Evolutionary conservation across 2,329 filamentous ascomycete species (phyloP).

Genomic region (Diaporthe vaccinii): DNA sequence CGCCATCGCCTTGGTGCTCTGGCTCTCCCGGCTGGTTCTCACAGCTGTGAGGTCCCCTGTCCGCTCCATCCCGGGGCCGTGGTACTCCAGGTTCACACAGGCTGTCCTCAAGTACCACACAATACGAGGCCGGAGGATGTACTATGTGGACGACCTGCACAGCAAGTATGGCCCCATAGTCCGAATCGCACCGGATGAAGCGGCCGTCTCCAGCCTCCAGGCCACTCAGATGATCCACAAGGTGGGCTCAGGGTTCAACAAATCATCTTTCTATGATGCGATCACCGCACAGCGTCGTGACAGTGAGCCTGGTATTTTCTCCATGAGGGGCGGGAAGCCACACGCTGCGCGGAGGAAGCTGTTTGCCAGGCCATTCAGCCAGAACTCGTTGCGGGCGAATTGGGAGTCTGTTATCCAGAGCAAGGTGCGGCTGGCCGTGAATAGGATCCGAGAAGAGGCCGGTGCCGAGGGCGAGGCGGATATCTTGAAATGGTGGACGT

Average conservation of each 20-base stretch:
- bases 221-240: slow-evolving; percentile 35
- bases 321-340: slow-evolving; percentile 27
- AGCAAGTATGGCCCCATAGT: slow-evolving; percentile 36
- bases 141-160: slow-evolving; percentile 39
- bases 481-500: slow-evolving; percentile 59
- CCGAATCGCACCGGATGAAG: slow-evolving; percentile 36
- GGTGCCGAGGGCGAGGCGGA: slow-evolving; percentile 49
- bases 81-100: slow-evolving; percentile 37
- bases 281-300: slow-evolving; percentile 13
- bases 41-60: slow-evolving; percentile 40
- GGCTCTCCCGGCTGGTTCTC: slow-evolving; percentile 3
- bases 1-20: slow-evolving; percentile 5
- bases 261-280: slow-evolving; percentile 32
- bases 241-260: slow-evolving; percentile 36
- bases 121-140: slow-evolving; percentile 26
- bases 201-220: slow-evolving; percentile 18
- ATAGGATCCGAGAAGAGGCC: slow-evolving; percentile 33
- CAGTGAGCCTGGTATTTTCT: slow-evolving; percentile 24
- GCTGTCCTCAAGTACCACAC: slow-evolving; percentile 33
- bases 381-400: slow-evolving; percentile 31
- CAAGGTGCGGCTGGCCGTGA: slow-evolving; percentile 32
- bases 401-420: slow-evolving; percentile 28
- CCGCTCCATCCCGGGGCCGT: slow-evolving; percentile 36
- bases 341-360: slow-evolving; percentile 36
- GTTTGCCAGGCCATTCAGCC: slow-evolving; percentile 37